These are phyloP conservation scores for Wickerhamiella occidentalis DNA, from an alignment of 805 yeast genomes.

Conservation along the genomic window DNA sequence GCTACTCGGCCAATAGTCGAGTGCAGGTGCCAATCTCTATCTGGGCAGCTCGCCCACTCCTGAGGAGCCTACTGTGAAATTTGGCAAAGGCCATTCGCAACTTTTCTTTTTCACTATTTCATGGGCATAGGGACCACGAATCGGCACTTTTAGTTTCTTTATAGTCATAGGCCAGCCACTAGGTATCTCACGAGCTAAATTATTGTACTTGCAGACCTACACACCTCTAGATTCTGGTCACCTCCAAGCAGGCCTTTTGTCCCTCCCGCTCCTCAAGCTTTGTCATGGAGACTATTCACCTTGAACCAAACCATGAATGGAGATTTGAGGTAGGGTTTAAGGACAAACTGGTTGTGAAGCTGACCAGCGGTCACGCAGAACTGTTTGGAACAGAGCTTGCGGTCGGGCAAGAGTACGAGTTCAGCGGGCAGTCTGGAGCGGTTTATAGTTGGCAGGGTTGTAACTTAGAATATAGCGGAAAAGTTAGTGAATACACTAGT, in stretches of 20 bases:
- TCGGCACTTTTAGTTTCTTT: no score
- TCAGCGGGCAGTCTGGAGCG: slow-evolving; percentile 43
- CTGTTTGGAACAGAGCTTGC: slow-evolving; percentile 90
- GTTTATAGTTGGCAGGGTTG: slow-evolving; percentile 58
- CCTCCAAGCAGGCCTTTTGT: neutral
- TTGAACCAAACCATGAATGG: slow-evolving; percentile 47
- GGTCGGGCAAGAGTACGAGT: slow-evolving; percentile 46
- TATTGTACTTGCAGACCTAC: no score
- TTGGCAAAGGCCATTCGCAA: no score
- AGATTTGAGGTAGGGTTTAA: slow-evolving; percentile 54
- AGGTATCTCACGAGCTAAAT: no score
- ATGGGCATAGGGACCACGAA: no score
- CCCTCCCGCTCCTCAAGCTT: neutral
- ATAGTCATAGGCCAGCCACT: no score
- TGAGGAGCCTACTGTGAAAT: no score
- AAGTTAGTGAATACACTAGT: slow-evolving; percentile 43
- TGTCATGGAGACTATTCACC: slow-evolving; percentile 15
- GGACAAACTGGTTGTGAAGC: slow-evolving; percentile 39
- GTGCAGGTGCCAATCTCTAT: no score
- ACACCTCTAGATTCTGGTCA: no score
- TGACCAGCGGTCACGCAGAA: slow-evolving; percentile 66
- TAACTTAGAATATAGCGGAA: slow-evolving; percentile 37
- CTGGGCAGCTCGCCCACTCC: no score
- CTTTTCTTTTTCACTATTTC: no score
- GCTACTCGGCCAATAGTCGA: no score